Evolutionary conservation across 371 early-diverging fungal genomes (phyloP), one percentile per base, ranked within the genome.

Genomic region (Lichtheimia hyalospora): DNA sequence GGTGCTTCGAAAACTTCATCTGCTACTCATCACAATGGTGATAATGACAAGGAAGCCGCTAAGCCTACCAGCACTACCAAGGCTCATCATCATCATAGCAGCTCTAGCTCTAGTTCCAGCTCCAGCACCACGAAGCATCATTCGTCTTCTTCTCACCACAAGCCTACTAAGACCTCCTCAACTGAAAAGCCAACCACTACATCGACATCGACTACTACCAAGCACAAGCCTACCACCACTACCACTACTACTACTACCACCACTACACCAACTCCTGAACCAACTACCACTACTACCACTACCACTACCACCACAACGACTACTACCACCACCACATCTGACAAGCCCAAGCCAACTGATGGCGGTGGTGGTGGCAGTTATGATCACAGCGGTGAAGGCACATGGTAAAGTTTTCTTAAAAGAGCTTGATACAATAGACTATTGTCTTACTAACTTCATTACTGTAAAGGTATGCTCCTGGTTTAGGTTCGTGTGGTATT

Each of bases 401-500:
- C 77, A 8, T 76, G 34, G 16, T 76, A 65, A 28, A 57, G 51
- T 41, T 8, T 8, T 34, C 34, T 2, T 34, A 2, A 3, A 34
- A 34, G 6, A 25, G n/a, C 27, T 27, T 27, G 1, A n/a, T 4
- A 27, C 3, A 27, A 27, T 25, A 8, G 34, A 8, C 25, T 25
- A 8, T 8, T 8, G 0, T 34, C 10, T 34, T 34, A 10, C 34
- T 34, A 8, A 34, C 34, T 34, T 34, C 10, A 34, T 34, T 34
- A 8, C 10, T 34, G 34, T 6, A 34, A 8, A 34, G 34, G 34
- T 34, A 34, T 8, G 10, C 34, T 34, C 34, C 65, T 21, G 73
- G 73, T 12, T 51, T 76, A 12, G 73, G 77, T 4, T 69, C 71
- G 2, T 76, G 77, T 52, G 76, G 76, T 15, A 25, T 57, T 15